Evolutionary conservation across 768 basidiomycete genomes (phyloP), one percentile per base, ranked within the genome.

Genomic region (Tricholoma furcatifolium): DNA sequence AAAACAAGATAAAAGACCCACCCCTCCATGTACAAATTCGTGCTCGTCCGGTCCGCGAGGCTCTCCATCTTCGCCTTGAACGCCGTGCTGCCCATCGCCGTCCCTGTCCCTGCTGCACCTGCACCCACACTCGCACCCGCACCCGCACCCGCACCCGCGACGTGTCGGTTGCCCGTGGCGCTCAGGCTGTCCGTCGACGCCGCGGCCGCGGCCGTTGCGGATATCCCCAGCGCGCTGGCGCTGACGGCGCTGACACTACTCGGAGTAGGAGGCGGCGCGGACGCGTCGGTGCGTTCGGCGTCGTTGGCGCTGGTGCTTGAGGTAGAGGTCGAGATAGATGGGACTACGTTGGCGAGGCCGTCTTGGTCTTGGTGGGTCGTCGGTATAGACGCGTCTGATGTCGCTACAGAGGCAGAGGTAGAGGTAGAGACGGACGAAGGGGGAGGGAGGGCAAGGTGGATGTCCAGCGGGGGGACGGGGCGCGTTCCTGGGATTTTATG

Each of bases 61-160:
- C 78, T 81, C 63, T 89, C 88, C 89, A 91, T 91, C 66, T 82
- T 80, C n/a, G 78, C 71, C 67, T 89, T 90, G 79, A 91, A 91
- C 2, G 79, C 74, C 41, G 72, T 70, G 32, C 70, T 72, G 3
- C 64, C 67, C 20, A 46, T 60, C 12, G 44, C 54, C n/a, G 24
- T 20, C 9, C 41, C n/a, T 14, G 6, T 20, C 4, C 6, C 42
- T n/a, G 17, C 20, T 27, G 4, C 42, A 10, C 30, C 15, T 21
- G 36, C 21, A 11, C 46, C 15, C 38, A 17, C 46, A 7, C 34
- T 27, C 24, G 23, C 21, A 7, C 4, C 24, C 24, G 6, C 7
- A 3, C 24, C 34, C 34, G 5, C 52, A 46, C 6, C n/a, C n/a
- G n/a, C n/a, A n/a, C n/a, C n/a, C 8, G 31, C 31, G n/a, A n/a